Percentiles rank a stretch among this genome's conserved stretches.
phyloP scores from a whole-genome alignment of 2,329 filamentous ascomycete genomes.

The Stachybotrys chlorohalonatus region DNA sequence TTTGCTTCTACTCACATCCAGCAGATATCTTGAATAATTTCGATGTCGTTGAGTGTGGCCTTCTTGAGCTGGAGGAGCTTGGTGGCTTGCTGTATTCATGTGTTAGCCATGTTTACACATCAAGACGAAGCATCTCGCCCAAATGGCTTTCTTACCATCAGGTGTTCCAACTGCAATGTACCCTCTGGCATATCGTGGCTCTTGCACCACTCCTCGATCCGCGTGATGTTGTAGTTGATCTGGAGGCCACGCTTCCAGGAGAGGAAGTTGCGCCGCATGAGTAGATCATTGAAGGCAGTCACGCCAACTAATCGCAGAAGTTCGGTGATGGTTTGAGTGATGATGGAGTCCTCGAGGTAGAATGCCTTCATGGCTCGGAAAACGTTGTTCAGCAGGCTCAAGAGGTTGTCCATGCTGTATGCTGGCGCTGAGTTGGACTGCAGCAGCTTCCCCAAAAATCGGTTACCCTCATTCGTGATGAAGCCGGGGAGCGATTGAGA shows the following conservation, averaged over 20 bases:
- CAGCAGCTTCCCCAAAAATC: constrained; percentile 94
- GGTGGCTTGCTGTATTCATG: constrained; percentile 67
- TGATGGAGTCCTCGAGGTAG: constrained; percentile 92
- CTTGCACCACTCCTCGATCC: constrained; percentile 99
- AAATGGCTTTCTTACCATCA: constrained; percentile 59
- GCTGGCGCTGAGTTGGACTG: constrained; percentile 83
- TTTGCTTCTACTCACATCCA: constrained; percentile 69
- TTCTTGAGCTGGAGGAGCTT: constrained; percentile 98
- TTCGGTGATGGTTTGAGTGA: constrained; percentile 92
- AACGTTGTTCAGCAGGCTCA: constrained; percentile 91
- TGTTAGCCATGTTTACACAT: not conserved
- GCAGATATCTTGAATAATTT: constrained; percentile 99
- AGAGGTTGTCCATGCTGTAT: constrained; percentile 99
- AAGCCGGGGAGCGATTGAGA: constrained; percentile 97
- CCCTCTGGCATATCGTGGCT: constrained; percentile 99
- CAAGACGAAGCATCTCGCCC: not conserved
- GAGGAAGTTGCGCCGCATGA: constrained; percentile 97
- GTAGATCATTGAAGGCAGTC: constrained; percentile 93
- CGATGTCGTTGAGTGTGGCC: constrained; percentile 95
- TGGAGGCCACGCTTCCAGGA: constrained; percentile 98
- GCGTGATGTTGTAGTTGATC: constrained; percentile 99
- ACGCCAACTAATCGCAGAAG: constrained; percentile 88
- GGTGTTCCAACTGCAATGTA: constrained; percentile 90
- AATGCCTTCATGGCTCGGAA: constrained; percentile 99
- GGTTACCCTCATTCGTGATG: constrained; percentile 96